These are phyloP conservation scores for Hortiboletus flavorubellus DNA, from an alignment of 768 basidiomycete species.

Conservation along the genomic window DNA sequence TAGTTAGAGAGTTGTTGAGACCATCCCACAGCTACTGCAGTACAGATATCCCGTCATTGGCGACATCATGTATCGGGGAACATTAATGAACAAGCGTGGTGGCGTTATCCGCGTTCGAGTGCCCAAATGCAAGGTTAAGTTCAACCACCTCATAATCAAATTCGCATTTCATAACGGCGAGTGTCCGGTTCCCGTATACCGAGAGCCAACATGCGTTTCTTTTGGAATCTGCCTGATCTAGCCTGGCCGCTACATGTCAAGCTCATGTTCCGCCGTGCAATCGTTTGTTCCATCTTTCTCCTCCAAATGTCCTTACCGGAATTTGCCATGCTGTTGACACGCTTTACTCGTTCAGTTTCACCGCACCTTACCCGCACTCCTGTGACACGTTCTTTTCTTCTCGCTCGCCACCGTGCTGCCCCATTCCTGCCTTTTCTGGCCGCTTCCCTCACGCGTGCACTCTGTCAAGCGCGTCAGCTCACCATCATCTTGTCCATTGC, in stretches of 20 bases:
- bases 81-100: conserved; percentile 32
- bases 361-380: conserved; percentile 61
- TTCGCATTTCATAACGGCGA: conserved; percentile 37
- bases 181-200: conserved; percentile 33
- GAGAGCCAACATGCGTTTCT: conserved; percentile 24
- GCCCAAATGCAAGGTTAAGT: conserved; percentile 34
- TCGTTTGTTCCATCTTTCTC: conserved; percentile 40
- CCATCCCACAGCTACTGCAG: conserved; percentile 16
- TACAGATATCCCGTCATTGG: conserved; percentile 22
- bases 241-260: conserved; percentile 18
- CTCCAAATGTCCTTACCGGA: conserved; percentile 46
- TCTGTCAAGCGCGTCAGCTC: conserved; percentile 27
- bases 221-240: conserved; percentile 31
- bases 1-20: conserved; percentile 27
- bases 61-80: conserved; percentile 32
- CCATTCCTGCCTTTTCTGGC: conserved; percentile 56
- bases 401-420: conserved; percentile 48
- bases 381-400: conserved; percentile 58
- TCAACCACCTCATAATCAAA: conserved; percentile 41
- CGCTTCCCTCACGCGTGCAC: conserved; percentile 39
- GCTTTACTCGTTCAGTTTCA: conserved; percentile 38
- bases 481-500: conserved; percentile 24
- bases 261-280: conserved; percentile 32
- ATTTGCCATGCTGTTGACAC: conserved; percentile 62
- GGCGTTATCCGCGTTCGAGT: conserved; percentile 31